These are phyloP conservation scores for Ceratobasidium sp. DNA, from an alignment of 1,284 basidiomycete genomes.

Conservation along the genomic window DNA sequence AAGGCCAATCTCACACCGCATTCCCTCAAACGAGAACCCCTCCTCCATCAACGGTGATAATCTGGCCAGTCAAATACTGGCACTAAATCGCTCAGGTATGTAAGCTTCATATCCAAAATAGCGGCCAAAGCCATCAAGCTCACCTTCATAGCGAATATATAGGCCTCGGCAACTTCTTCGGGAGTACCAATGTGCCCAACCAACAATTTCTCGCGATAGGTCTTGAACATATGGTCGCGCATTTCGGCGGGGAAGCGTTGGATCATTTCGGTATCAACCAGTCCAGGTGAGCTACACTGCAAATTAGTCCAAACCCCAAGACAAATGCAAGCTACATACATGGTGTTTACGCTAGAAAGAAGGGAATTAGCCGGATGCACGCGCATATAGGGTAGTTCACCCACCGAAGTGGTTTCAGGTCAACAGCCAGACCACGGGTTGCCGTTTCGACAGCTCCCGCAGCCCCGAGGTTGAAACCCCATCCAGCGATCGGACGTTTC, in stretches of 20 bases:
- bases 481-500: constrained; percentile 1
- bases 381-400: neutral
- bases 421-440: constrained; percentile 16
- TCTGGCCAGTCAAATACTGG: constrained; percentile 20
- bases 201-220: neutral
- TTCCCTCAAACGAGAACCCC: neutral
- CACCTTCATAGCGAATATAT: constrained; percentile 43
- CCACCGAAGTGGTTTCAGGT: constrained; percentile 36
- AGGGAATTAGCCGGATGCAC: neutral
- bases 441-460: constrained; percentile 19
- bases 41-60: constrained; percentile 18
- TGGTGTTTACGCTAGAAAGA: constrained; percentile 5
- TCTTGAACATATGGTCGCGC: neutral
- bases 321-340: neutral
- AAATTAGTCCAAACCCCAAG: neutral
- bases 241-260: neutral
- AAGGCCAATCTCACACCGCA: too few relatives aligned
- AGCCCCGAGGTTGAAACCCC: neutral
- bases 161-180: constrained; percentile 40
- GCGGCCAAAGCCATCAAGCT: neutral
- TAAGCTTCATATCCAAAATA: neutral
- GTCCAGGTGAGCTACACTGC: constrained; percentile 8
- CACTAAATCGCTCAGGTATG: neutral
- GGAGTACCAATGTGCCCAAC: constrained; percentile 24
- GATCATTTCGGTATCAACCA: constrained; percentile 8